Evolutionary conservation across 164 flowering plant species (phyloP).

Genomic region (Amborella trichopoda): DNA sequence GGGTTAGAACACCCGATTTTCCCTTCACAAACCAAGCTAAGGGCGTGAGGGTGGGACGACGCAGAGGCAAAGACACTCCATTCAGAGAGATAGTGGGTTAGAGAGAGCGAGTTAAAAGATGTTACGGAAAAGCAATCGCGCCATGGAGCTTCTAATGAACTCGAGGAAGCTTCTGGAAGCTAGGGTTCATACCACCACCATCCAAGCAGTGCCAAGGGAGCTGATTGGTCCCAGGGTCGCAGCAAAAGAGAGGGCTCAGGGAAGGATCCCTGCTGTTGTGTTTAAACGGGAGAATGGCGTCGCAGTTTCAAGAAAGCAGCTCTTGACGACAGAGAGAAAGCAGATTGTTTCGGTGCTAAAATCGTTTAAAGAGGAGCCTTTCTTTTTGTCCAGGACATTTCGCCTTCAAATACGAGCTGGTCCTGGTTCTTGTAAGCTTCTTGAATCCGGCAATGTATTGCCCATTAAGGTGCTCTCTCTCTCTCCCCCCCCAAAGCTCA

Average conservation of each 20-base stretch:
- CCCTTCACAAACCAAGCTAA: too few species aligned
- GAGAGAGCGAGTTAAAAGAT: too few species aligned
- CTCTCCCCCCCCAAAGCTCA: too few species aligned
- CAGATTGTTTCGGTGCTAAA: constrained; percentile 61
- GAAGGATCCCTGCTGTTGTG: constrained; percentile 79
- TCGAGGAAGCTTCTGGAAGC: too few species aligned
- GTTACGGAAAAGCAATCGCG: too few species aligned
- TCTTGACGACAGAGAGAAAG: constrained; percentile 63
- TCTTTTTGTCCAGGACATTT: constrained; percentile 76
- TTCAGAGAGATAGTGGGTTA: too few species aligned
- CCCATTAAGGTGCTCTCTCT: constrained; percentile 60
- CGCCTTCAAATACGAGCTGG: constrained; percentile 83
- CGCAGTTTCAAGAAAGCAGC: constrained; percentile 34
- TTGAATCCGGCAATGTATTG: constrained; percentile 67
- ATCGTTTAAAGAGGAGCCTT: constrained; percentile 34
- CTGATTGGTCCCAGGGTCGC: constrained; percentile 37
- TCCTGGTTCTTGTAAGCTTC: constrained; percentile 54
- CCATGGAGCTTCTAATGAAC: too few species aligned
- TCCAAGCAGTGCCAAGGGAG: constrained; percentile 76
- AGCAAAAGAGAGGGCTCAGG: constrained; percentile 55
- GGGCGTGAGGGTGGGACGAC: too few species aligned
- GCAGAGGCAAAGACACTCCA: too few species aligned
- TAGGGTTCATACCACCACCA: too few species aligned
- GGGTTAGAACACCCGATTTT: too few species aligned
- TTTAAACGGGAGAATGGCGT: constrained; percentile 17